These are phyloP conservation scores for Colletotrichum agaves DNA, from an alignment of 2,329 filamentous ascomycete genomes.

Conservation along the genomic window DNA sequence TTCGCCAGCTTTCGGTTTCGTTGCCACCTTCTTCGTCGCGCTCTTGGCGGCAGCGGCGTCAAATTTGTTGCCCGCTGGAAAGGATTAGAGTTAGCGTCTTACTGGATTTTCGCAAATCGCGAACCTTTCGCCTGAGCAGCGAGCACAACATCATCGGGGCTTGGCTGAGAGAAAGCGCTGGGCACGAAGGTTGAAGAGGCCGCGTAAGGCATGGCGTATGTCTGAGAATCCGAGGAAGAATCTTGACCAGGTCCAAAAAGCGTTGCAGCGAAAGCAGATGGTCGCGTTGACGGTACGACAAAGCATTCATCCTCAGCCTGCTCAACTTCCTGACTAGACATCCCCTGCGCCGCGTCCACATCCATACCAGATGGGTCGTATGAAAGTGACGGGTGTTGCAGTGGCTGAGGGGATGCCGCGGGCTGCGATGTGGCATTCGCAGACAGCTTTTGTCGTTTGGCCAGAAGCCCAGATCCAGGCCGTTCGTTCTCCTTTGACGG, in stretches of 20 bases:
- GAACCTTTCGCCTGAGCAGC: conserved; percentile 92
- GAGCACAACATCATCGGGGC: conserved; percentile 90
- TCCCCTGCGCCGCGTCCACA: neutral
- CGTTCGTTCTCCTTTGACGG: conserved; percentile 38
- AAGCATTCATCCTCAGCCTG: conserved; percentile 23
- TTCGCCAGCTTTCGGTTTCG: conserved; percentile 45
- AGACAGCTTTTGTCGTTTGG: conserved; percentile 40
- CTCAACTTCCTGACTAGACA: neutral
- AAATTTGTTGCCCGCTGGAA: conserved; percentile 63
- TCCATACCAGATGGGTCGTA: conserved; percentile 24
- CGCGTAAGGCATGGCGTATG: conserved; percentile 61
- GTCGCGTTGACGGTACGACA: conserved; percentile 44
- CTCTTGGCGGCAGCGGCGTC: conserved; percentile 53
- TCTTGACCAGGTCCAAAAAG: conserved; percentile 57
- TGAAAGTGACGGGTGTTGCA: neutral
- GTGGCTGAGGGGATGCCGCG: neutral
- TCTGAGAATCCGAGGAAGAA: conserved; percentile 41
- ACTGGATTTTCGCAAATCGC: conserved; percentile 64
- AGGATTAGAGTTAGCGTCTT: conserved; percentile 64
- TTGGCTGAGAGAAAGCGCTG: conserved; percentile 83
- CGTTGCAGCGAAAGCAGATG: conserved; percentile 68
- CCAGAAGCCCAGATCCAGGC: conserved; percentile 36
- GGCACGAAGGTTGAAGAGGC: conserved; percentile 60
- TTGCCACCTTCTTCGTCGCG: conserved; percentile 44
- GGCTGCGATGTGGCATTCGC: conserved; percentile 35